A percentile compares a stretch with the other conserved stretches of the same genome.
Conservation (phyloP, 176 grass and related monocot genomes). For the Carex scoparia region DNA sequence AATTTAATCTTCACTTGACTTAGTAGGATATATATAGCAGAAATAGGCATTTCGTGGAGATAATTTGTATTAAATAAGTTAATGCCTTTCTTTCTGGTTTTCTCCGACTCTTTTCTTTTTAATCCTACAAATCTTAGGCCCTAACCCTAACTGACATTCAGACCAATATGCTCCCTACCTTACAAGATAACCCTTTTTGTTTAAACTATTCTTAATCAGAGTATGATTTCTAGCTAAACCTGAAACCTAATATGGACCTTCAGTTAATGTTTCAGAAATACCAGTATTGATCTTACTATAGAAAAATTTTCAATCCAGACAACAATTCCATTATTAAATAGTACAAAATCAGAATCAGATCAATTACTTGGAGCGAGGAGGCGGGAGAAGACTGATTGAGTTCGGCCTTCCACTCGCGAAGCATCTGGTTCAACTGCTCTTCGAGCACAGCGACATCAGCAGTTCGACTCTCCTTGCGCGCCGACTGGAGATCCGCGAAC, state of each 20-base stretch:
- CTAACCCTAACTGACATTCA: neutral
- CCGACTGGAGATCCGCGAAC: slow-evolving; percentile 78
- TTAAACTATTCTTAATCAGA: neutral
- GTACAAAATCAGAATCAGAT: neutral
- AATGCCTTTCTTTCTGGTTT: neutral
- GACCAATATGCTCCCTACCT: neutral
- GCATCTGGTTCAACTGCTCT: slow-evolving; percentile 89
- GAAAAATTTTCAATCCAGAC: neutral
- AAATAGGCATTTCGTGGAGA: neutral
- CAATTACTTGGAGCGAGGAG: slow-evolving; percentile 54
- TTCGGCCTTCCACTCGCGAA: slow-evolving; percentile 82
- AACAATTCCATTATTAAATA: neutral
- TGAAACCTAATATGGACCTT: neutral
- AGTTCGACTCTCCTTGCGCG: slow-evolving; percentile 73
- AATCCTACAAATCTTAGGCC: neutral
- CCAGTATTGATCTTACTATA: neutral
- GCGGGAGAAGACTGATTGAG: slow-evolving; percentile 75
- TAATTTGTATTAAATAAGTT: neutral
- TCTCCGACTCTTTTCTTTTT: neutral
- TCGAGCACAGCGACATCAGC: slow-evolving; percentile 77
- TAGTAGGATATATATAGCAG: neutral
- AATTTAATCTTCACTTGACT: neutral
- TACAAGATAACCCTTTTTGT: neutral
- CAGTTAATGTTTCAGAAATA: neutral
- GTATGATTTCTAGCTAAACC: neutral